Base-by-base conservation (phyloP, 768 basidiomycete species). In the Mycena chlorophos region DNA sequence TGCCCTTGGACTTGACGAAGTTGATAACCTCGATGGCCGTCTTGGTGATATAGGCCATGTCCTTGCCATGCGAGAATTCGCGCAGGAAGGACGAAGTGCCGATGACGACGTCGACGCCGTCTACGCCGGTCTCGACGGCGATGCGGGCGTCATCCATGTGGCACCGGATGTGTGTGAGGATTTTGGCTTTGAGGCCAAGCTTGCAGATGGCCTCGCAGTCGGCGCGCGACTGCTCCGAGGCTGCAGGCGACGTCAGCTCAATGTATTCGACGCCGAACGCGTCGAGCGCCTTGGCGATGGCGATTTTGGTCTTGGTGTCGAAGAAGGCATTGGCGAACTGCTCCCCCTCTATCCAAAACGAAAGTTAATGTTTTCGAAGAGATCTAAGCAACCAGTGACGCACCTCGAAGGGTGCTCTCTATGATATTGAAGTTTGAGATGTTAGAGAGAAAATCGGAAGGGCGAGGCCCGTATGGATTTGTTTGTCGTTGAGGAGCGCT, bases 261-360 rank as follows among this genome's bases (percentile, higher is more conserved):
- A 99, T 94, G 81, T 99, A 99, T 71, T 99, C 97, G 55, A 98
- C 97, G 67, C 97, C 97, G 69, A 99, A 98, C 48, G 94, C 95
- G 79, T 98, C 95, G 55, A 98, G 86, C 14, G 94, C 94, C 78
- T 87, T 93, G 62, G 97, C 97, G 65, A 99, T 99, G 70, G 95
- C 94, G 70, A 98, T 97, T 84, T 99, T 99, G 75, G 95, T 98
- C 79, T 95, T 94, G 69, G 94, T 94, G 70, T 97, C 96, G 71
- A 98, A 99, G 82, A 99, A 99, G 51, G 97, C 96, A 69, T 98
- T 99, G 60, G 97, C 97, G 66, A 99, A 99, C 71, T 99, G 95
- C 72, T 97, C 95, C 55, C 94, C 95, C 88, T 97, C 95, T 96
- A 65, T 34, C n/a, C n/a, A n/a, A 49, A 37, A 57, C 34, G 31